Base-by-base conservation (phyloP, 2,329 filamentous ascomycete genomes). In the Pseudogymnoascus sp. region DNA sequence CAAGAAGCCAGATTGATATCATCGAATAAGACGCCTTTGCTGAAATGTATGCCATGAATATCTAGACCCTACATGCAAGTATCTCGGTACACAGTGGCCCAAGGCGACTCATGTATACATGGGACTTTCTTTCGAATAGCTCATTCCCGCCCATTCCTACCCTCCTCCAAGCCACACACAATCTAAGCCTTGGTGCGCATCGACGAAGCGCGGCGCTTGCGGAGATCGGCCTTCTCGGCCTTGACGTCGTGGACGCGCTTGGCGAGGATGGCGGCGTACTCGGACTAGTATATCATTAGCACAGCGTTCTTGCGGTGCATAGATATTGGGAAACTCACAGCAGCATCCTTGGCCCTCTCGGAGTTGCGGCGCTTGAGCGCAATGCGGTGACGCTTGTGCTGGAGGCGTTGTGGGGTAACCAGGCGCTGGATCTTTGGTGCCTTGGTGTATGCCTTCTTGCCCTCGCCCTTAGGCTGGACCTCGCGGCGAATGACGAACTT, bases 401-500 rank as follows among this genome's bases (percentile, higher is more conserved):
- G 95, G 78, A 99, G 92, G 80, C 95, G 95, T 85, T 97, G 95
- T 80, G 95, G 95, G 77, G 95, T 99, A 75, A 99, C 92, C 75
- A 99, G 91, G 80, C 95, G 91, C 88, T 99, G 95, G 83, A 99
- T 99, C 87, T 93, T 96, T 81, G 95, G 95, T 75, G 95, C 95
- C 91, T 99, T 99, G 89, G 93, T 97, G 89, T 97, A 97, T 75
- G 93, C 82, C 83, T 91, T 89, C 84, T 95, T 96, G 83, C 92
- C 93, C 86, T 97, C 95, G 77, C 88, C 90, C 89, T 96, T 96
- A 78, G 91, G 90, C 84, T 92, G 88, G 76, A 99, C 88, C 81
- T 97, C 95, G 80, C 95, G 95, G 80, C 95, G 95, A 77, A 99
- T 97, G 81, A 99, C 95, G 84, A 96, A 99, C 86, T 97, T 97